phyloP scores from a whole-genome alignment of 345 rosid genomes.

The Carallia pectinifolia region DNA sequence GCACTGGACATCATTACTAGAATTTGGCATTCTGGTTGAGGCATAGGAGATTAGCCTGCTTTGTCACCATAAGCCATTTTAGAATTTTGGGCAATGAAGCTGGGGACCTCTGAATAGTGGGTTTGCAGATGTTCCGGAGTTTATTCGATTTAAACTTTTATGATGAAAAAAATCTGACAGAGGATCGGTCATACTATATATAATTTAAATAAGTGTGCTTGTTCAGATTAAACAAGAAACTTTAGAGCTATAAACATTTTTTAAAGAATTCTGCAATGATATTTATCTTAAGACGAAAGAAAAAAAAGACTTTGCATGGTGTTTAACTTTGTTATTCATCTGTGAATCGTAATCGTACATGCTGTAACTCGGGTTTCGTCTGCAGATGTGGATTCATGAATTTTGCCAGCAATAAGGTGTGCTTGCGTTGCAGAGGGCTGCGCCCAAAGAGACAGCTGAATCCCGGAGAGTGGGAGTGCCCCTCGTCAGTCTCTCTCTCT shows the following conservation, averaged over 20 bases:
- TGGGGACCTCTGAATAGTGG: too few relatives aligned
- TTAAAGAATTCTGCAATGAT: too few relatives aligned
- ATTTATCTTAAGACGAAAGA: too few relatives aligned
- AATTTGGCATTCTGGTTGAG: background rate
- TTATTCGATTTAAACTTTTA: too few relatives aligned
- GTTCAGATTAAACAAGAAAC: too few relatives aligned
- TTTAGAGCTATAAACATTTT: too few relatives aligned
- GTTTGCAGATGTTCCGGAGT: too few relatives aligned
- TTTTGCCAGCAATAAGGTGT: slow-evolving; percentile 71
- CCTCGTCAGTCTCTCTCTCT: slow-evolving; percentile 54
- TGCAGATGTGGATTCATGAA: slow-evolving; percentile 92
- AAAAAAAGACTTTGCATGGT: too few relatives aligned
- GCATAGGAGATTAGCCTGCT: background rate
- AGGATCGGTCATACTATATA: too few relatives aligned
- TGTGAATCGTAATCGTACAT: too few relatives aligned
- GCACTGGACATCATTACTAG: background rate
- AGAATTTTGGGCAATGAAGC: background rate
- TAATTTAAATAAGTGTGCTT: too few relatives aligned
- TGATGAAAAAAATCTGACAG: too few relatives aligned
- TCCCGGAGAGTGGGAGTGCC: slow-evolving; percentile 96
- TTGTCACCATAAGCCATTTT: background rate
- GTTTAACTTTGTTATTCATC: background rate
- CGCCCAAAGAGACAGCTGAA: slow-evolving; percentile 61
- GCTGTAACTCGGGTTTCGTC: slow-evolving; percentile 11
- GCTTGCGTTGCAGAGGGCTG: slow-evolving; percentile 53